phyloP scores from a whole-genome alignment of 495 filamentous ascomycete species.

The Lophium mytilinum region DNA sequence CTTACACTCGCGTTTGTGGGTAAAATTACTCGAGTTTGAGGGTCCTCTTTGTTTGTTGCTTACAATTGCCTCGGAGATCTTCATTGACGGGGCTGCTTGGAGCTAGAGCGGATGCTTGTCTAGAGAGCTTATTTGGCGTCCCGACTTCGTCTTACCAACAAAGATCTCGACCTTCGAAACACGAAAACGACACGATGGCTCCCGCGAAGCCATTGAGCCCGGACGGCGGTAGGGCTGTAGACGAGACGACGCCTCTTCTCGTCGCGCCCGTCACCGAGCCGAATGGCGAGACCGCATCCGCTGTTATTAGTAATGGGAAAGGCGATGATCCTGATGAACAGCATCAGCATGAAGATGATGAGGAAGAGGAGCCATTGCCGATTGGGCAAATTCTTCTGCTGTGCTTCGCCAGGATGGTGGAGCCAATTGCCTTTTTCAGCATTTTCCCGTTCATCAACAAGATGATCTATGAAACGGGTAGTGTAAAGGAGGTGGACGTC shows the following conservation, averaged over 20 bases:
- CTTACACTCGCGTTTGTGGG: too few relatives aligned
- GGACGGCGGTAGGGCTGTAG: neutral
- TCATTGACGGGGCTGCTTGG: too few relatives aligned
- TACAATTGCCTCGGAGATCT: too few relatives aligned
- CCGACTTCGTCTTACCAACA: too few relatives aligned
- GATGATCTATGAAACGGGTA: slow-evolving; percentile 57
- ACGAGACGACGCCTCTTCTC: slow-evolving; percentile 21
- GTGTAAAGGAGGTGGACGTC: slow-evolving; percentile 48
- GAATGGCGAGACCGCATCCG: slow-evolving; percentile 2
- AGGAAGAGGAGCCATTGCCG: slow-evolving; percentile 44
- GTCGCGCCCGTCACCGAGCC: neutral
- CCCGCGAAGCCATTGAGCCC: too few relatives aligned
- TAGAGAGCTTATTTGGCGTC: too few relatives aligned
- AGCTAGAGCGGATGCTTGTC: too few relatives aligned
- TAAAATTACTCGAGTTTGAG: too few relatives aligned
- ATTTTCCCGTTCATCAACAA: slow-evolving; percentile 69
- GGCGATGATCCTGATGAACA: neutral
- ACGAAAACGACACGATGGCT: too few relatives aligned
- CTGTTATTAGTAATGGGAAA: neutral
- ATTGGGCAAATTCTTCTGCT: slow-evolving; percentile 53
- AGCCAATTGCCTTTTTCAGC: slow-evolving; percentile 65
- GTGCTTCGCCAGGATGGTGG: slow-evolving; percentile 60
- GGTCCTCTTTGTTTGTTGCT: too few relatives aligned
- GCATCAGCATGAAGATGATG: slow-evolving; percentile 19
- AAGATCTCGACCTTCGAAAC: too few relatives aligned